Evolutionary conservation across 352 stramenopile genomes (phyloP), one percentile per base, ranked within the genome.

Genomic region (Globisporangium heterothallicum): DNA sequence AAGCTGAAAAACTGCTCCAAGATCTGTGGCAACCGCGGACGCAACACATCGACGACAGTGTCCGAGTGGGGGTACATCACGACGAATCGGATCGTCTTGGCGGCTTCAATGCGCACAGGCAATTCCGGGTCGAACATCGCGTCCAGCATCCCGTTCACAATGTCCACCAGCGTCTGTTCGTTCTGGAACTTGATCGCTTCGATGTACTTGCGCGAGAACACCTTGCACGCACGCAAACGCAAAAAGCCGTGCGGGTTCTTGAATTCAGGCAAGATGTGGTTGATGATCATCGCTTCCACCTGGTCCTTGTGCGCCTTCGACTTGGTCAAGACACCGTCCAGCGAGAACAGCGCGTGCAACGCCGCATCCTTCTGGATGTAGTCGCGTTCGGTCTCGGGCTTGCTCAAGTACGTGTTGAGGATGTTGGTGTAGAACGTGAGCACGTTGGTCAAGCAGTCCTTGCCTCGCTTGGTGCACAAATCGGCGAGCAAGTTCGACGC

Each of bases 1-100:
- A 99, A 95, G 41, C 84, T 88, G 72, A 99, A 99, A 69, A 98
- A 99, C 66, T 98, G 92, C 61, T 97, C 92, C 42, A 99, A 72
- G 34, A 99, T 94, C 59, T 97, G 85, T 21, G 94, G 93, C 30
- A 99, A 65, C 10, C 97, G 84, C 4, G 94, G 93, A 16, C 96
- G 79, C 29, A 99, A 66, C 30, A 91, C 78, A 19, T 93, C 78
- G 18, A 93, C 64, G 6, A 89, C 78, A 3, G 76, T 84, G 57
- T 89, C 70, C 53, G 80, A 91, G 70, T 92, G 78, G 42, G 80
- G 79, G 61, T 92, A 92, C 78, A 87, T 88, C 19, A 93, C 83
- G 13, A 93, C 76, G 43, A 90, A 94, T 25, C 85, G 80, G 34
- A 97, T 87, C 9, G 88, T 92, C 60, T 90, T 93, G 42, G 88